These are phyloP conservation scores for Climacium dendroides DNA, from an alignment of 225 moss, liverwort and hornwort genomes.

Conservation along the genomic window DNA sequence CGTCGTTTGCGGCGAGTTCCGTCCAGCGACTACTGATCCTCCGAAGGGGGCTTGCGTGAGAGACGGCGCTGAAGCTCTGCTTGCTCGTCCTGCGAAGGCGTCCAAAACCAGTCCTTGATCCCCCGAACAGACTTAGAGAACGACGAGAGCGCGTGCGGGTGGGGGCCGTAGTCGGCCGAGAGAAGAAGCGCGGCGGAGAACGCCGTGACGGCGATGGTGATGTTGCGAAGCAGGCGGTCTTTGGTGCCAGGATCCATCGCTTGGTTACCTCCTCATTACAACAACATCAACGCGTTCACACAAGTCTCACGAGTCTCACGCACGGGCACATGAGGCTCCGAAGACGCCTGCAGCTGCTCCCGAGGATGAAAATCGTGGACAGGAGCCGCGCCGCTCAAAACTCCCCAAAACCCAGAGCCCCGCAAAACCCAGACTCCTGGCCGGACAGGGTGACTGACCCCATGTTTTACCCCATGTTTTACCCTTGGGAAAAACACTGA, in stretches of 20 bases:
- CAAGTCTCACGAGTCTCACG: no score
- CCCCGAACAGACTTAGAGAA: constrained; percentile 4
- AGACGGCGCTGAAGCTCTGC: constrained; percentile 56
- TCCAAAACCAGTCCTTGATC: constrained; percentile 67
- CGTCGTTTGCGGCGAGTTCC: not conserved
- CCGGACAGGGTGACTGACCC: no score
- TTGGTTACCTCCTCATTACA: not conserved
- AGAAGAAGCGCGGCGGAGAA: constrained; percentile 37
- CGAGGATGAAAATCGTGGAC: not conserved
- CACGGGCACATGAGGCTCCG: not conserved
- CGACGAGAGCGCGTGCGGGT: constrained; percentile 25
- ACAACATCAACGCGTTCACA: not conserved
- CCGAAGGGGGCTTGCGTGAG: not conserved
- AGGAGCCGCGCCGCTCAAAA: not conserved
- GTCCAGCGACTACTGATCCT: not conserved
- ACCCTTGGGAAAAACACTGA: no score
- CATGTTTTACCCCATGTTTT: no score
- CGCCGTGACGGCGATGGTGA: constrained; percentile 43
- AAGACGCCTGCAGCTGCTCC: not conserved
- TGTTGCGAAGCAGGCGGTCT: constrained; percentile 49
- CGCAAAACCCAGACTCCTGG: no score
- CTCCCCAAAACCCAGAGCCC: not conserved
- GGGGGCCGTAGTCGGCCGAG: constrained; percentile 42
- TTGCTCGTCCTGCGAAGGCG: constrained; percentile 51
- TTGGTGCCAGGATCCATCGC: constrained; percentile 53